A percentile compares a stretch with the other conserved stretches of the same genome.
Evolutionary conservation across 2,329 filamentous ascomycete species (phyloP).

Genomic region (Neofusicoccum parvum): DNA sequence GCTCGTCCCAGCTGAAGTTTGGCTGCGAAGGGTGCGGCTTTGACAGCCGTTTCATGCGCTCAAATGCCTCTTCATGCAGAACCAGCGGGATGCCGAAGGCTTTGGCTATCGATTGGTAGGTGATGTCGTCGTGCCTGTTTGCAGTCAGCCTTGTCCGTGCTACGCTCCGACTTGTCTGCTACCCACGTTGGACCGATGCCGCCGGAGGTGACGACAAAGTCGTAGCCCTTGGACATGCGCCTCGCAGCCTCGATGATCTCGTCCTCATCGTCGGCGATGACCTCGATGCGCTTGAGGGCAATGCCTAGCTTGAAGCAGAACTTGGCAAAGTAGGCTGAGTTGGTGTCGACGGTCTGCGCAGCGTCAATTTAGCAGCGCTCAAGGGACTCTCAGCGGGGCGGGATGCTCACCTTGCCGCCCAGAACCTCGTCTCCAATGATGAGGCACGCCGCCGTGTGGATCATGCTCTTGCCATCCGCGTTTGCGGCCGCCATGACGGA

Average conservation of each 20-base stretch:
- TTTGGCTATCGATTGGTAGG: slow-evolving; percentile 89
- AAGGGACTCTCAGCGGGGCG: neutral
- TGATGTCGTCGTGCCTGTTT: slow-evolving; percentile 90
- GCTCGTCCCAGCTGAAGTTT: slow-evolving; percentile 81
- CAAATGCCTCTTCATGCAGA: slow-evolving; percentile 75
- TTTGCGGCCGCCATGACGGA: slow-evolving; percentile 44
- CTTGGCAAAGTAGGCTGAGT: slow-evolving; percentile 66
- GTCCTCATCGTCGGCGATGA: slow-evolving; percentile 87
- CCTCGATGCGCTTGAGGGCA: slow-evolving; percentile 81
- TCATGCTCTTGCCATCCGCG: slow-evolving; percentile 64
- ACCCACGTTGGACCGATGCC: slow-evolving; percentile 92
- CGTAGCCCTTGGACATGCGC: slow-evolving; percentile 86
- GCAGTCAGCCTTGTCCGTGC: slow-evolving; percentile 25
- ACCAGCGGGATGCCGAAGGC: slow-evolving; percentile 78
- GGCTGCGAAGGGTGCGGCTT: slow-evolving; percentile 72
- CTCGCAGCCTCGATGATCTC: slow-evolving; percentile 87
- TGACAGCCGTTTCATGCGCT: slow-evolving; percentile 80
- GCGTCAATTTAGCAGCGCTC: slow-evolving; percentile 11
- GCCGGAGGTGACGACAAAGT: slow-evolving; percentile 93
- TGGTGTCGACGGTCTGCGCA: slow-evolving; percentile 64
- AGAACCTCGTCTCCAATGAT: slow-evolving; percentile 98
- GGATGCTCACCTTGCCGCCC: slow-evolving; percentile 71
- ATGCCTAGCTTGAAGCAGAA: slow-evolving; percentile 68
- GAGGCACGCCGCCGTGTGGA: slow-evolving; percentile 87
- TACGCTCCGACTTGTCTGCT: slow-evolving; percentile 16